Conservation (phyloP, 2,329 filamentous ascomycete species). For the Phyllosticta paracitricarpa region DNA sequence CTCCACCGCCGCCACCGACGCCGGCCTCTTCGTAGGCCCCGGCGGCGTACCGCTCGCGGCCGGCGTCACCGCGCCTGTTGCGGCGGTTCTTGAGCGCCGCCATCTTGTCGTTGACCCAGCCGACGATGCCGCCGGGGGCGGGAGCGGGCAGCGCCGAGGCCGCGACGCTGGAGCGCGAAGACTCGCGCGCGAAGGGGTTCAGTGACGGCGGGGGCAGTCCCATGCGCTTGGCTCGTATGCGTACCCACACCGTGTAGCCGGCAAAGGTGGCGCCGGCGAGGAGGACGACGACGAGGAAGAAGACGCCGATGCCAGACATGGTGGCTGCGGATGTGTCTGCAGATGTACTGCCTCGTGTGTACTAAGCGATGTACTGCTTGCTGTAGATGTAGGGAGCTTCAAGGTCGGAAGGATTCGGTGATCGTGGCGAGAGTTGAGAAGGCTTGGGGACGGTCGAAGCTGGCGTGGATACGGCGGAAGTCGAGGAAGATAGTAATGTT, state of each 20-base stretch:
- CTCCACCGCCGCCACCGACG: constrained; percentile 21
- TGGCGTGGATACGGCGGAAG: not conserved
- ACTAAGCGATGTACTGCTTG: not conserved
- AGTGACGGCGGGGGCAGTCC: constrained; percentile 64
- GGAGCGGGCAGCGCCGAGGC: constrained; percentile 30
- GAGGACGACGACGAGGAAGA: constrained; percentile 59
- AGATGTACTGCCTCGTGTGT: not conserved
- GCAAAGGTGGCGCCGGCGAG: constrained; percentile 55
- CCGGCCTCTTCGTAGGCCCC: constrained; percentile 65
- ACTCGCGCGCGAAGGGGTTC: constrained; percentile 53
- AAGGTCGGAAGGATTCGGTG: not conserved
- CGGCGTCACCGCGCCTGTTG: constrained; percentile 26
- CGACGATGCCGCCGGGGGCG: constrained; percentile 53
- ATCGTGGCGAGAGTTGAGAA: not conserved
- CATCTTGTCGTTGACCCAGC: constrained; percentile 63
- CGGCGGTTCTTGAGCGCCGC: constrained; percentile 51
- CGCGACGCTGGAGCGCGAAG: constrained; percentile 19
- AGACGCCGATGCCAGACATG: constrained; percentile 9
- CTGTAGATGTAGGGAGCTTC: not conserved
- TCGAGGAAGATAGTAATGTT: not conserved
- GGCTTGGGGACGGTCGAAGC: not conserved
- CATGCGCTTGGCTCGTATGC: constrained; percentile 61
- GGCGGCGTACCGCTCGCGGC: constrained; percentile 43
- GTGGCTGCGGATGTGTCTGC: not conserved
- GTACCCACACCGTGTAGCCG: constrained; percentile 62